phyloP scores from a whole-genome alignment of 345 rosid genomes.

The Syzygium aromaticum region DNA sequence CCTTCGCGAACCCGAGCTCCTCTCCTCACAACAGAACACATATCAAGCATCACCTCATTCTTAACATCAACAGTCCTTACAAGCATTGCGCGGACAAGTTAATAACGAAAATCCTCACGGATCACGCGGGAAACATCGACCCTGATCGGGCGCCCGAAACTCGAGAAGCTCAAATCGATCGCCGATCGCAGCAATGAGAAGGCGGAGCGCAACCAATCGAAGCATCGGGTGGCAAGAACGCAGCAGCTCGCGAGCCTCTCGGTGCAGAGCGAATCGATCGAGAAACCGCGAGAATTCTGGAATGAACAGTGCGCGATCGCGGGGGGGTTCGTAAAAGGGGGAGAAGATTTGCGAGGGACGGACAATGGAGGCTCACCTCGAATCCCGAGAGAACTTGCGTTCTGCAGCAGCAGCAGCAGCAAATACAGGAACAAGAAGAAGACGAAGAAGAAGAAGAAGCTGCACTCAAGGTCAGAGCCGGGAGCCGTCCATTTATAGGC shows the following conservation, averaged over 20 bases:
- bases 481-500: not conserved
- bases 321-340: not conserved
- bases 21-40: not conserved
- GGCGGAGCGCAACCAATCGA: not conserved
- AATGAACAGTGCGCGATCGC: not conserved
- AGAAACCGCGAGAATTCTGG: not conserved
- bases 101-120: not conserved
- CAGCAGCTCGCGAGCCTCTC: not conserved
- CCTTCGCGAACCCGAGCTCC: not conserved
- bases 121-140: not conserved
- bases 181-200: not conserved
- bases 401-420: not conserved
- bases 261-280: not conserved
- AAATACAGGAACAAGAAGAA: not conserved
- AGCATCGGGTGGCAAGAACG: not conserved
- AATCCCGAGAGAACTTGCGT: not conserved
- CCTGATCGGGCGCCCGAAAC: too few species aligned
- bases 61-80: not conserved
- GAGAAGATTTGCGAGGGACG: not conserved
- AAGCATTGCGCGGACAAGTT: not conserved
- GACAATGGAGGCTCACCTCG: not conserved
- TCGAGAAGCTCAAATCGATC: not conserved
- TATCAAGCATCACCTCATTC: not conserved
- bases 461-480: not conserved
- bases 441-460: too few species aligned